Evolutionary conservation across 129 eudicot species (phyloP).

Genomic region (Flaveria robusta): DNA sequence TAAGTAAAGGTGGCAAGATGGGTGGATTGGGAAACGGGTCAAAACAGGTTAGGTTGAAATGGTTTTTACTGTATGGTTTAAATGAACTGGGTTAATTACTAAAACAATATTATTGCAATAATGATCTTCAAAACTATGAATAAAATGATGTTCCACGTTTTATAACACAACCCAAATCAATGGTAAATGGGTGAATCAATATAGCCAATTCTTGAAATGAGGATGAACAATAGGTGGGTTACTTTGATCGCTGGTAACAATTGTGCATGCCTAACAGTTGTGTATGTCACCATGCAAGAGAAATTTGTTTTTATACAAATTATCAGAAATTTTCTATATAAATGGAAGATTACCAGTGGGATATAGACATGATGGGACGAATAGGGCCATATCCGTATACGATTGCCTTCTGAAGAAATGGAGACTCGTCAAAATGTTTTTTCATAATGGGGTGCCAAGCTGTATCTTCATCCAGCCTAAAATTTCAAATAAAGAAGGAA

Average conservation of each 20-base stretch:
- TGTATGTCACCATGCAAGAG: background rate
- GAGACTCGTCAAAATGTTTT: slow-evolving; percentile 52
- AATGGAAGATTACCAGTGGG: slow-evolving; percentile 68
- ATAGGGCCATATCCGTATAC: slow-evolving; percentile 80
- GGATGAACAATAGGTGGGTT: slow-evolving; percentile 14
- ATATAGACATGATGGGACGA: slow-evolving; percentile 83
- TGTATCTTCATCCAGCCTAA: slow-evolving; percentile 84
- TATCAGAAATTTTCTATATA: background rate
- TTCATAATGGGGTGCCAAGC: slow-evolving; percentile 87
- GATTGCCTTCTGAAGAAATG: slow-evolving; percentile 62
- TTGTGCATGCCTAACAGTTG: slow-evolving; percentile 7
- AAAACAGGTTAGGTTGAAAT: background rate
- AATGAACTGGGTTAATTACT: background rate
- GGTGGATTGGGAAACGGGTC: background rate
- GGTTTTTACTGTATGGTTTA: background rate
- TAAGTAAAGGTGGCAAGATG: slow-evolving; percentile 3
- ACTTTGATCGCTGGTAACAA: background rate
- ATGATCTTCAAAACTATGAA: background rate
- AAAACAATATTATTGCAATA: slow-evolving; percentile 3
- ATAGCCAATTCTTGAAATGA: slow-evolving; percentile 16
- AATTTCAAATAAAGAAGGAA: slow-evolving; percentile 11
- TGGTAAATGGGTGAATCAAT: slow-evolving; percentile 1
- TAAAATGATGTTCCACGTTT: background rate
- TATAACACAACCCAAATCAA: slow-evolving; percentile 13
- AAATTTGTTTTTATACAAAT: background rate